A percentile compares a stretch with the other conserved stretches of the same genome.
phyloP scores from a whole-genome alignment of 768 basidiomycete genomes.

The Auricularia heimuer region DNA sequence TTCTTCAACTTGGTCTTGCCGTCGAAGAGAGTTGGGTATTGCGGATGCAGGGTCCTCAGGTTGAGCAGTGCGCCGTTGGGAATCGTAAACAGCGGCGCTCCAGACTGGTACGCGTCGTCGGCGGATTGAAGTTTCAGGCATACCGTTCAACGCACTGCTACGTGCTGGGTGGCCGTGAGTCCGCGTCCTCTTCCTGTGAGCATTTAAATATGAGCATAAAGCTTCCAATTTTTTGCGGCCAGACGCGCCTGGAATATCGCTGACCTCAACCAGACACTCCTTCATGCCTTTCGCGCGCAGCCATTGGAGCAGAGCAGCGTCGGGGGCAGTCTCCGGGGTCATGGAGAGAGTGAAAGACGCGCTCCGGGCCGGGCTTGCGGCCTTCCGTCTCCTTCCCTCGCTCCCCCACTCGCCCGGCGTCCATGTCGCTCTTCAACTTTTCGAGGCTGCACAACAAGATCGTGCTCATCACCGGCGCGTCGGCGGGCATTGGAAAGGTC shows the following conservation, averaged over 20 bases:
- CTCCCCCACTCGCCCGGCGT: not conserved
- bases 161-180: slow-evolving; percentile 42
- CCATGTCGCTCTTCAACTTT: slow-evolving; percentile 75
- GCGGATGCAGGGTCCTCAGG: slow-evolving; percentile 47
- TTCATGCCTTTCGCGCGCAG: slow-evolving; percentile 39
- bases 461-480: slow-evolving; percentile 83
- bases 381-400: not conserved
- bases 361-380: not conserved
- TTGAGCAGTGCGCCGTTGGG: slow-evolving; percentile 69
- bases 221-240: no score
- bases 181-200: slow-evolving; percentile 56
- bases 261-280: slow-evolving; percentile 42
- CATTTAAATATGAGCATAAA: no score
- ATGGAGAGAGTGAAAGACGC: not conserved
- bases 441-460: slow-evolving; percentile 75
- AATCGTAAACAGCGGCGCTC: slow-evolving; percentile 51
- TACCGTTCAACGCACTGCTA: slow-evolving; percentile 27
- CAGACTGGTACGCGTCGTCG: slow-evolving; percentile 1
- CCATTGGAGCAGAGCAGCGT: slow-evolving; percentile 39
- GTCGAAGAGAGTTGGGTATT: slow-evolving; percentile 36
- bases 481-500: slow-evolving; percentile 83
- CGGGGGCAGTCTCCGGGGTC: not conserved
- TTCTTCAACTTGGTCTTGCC: slow-evolving; percentile 3
- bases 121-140: no score
- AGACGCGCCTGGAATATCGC: slow-evolving; percentile 32